Conservation (phyloP, 192 early-diverging fungal species). For the Mortierella antarctica region DNA sequence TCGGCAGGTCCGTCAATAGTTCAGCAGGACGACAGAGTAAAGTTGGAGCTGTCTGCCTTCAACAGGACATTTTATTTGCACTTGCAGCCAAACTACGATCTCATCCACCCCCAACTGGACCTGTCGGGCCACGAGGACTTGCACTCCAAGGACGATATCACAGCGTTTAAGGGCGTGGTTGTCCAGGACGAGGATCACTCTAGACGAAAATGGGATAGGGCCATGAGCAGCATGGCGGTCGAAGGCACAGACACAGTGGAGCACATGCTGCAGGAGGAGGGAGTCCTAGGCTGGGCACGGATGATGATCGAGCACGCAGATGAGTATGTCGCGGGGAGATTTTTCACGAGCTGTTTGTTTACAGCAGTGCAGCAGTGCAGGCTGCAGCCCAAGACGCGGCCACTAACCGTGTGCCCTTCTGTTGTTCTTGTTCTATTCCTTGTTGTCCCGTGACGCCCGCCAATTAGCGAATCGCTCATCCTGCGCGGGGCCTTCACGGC, state of each 20-base stretch:
- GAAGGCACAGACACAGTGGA: background rate
- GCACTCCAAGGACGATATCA: constrained; percentile 14
- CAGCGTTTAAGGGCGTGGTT: constrained; percentile 32
- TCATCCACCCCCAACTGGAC: constrained; percentile 19
- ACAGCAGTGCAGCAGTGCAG: too few species aligned
- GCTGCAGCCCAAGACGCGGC: background rate
- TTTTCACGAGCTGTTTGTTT: background rate
- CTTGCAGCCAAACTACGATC: constrained; percentile 23
- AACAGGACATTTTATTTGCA: constrained; percentile 25
- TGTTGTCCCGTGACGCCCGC: background rate
- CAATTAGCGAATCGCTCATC: constrained; percentile 11
- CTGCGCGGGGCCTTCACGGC: constrained; percentile 25
- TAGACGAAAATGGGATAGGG: constrained; percentile 15
- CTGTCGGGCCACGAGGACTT: background rate
- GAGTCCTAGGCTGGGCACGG: constrained; percentile 33
- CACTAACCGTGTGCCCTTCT: background rate
- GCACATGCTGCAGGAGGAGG: constrained; percentile 25
- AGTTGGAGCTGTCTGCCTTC: constrained; percentile 18
- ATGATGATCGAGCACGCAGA: constrained; percentile 39
- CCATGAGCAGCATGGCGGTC: constrained; percentile 4
- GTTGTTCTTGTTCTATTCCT: background rate
- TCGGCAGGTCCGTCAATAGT: background rate
- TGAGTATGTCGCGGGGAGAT: constrained; percentile 5
- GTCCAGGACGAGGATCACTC: constrained; percentile 7
- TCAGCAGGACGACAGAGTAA: constrained; percentile 17